Base-by-base conservation (phyloP, 345 rosid species). In the Chamaenerion angustifolium region DNA sequence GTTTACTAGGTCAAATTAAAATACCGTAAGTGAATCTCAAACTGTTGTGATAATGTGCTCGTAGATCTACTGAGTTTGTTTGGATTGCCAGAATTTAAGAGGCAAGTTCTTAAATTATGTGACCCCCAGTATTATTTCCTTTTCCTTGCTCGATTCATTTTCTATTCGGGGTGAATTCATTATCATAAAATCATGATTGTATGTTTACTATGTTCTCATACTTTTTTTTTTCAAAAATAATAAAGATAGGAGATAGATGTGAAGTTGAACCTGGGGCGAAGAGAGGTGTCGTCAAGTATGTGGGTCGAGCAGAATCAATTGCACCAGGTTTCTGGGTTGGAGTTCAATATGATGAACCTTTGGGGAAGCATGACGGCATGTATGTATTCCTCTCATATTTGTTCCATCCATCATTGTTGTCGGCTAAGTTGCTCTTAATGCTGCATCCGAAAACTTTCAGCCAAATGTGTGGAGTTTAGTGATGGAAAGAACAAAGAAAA, bases 361-460 rank as follows among this genome's bases (percentile, higher is more conserved):
- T 87, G 62, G 98, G 96, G 46, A 92, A 92, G 75, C 96, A 92
- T 59, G 95, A 87, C 56, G 96, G 98, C 78, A 68, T 67, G 95
- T 92, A 78, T 49, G 94, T 40, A 27, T 12, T 19, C 17, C 11
- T n/a, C 43, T 50, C 19, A 35, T 16, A 27, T 16, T 19, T 49
- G 1, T 5, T 31, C 35, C 43, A 31, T 31, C 8, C 37, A 31
- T 7, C 10, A 8, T 31, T 31, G 37, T 31, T 23, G 27, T 23
- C 27, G 2, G 27, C 27, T 23, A 23, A 23, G 27, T 23, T 31
- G 37, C 37, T 8, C 37, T 31, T 8, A 31, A 23, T 23, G 27
- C 5, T 23, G 5, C 5, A 2, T 23, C 5, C 27, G 5, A 5
- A 23, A 23, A 23, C 5, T 23, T 23, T 23, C 27, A 23, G 27